Conservation (phyloP, 257 asterid species). For the Salvia splendens region DNA sequence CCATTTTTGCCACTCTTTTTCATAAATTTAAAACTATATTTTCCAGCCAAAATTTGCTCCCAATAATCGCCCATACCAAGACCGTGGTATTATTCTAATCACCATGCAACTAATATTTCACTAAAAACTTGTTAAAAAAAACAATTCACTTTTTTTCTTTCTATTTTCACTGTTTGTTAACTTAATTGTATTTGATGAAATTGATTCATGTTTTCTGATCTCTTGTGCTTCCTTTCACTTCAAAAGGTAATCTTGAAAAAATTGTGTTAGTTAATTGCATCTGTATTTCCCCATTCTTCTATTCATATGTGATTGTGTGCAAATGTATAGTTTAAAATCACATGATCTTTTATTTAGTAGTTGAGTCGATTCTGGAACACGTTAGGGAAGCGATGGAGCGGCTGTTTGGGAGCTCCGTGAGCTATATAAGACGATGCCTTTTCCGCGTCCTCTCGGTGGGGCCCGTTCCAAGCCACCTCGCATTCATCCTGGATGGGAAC, state of each 20-base stretch:
- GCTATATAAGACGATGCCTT: slow-evolving; percentile 51
- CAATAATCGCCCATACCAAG: slow-evolving; percentile 31
- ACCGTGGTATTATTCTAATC: slow-evolving; percentile 13
- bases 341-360: neutral
- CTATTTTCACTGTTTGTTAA: neutral
- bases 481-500: slow-evolving; percentile 78
- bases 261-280: neutral
- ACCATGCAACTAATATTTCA: slow-evolving; percentile 4
- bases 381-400: no score
- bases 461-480: slow-evolving; percentile 70
- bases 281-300: neutral
- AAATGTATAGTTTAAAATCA: no score
- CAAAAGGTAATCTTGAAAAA: neutral
- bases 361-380: no score
- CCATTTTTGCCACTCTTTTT: neutral
- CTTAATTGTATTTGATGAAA: neutral
- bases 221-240: neutral
- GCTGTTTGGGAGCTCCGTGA: slow-evolving; percentile 44
- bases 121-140: neutral
- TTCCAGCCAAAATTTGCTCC: slow-evolving; percentile 15
- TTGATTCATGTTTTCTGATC: neutral
- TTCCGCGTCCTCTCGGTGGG: slow-evolving; percentile 58
- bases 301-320: no score
- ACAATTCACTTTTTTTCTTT: neutral
- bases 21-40: neutral